Conservation (phyloP, 768 basidiomycete species). For the Lentinula guzmanii region DNA sequence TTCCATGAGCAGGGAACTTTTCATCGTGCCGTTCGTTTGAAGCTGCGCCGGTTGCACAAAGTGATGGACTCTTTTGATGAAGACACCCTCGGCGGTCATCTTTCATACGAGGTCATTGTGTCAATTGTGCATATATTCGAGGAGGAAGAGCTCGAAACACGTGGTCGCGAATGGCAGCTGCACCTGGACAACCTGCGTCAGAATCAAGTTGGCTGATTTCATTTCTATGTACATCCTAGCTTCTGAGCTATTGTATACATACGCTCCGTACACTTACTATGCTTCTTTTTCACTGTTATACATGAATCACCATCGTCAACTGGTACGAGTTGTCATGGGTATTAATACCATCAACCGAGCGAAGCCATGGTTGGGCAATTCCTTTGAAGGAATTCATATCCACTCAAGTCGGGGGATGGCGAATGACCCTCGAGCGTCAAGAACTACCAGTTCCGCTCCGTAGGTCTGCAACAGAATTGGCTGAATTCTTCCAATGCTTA, state of each 20-base stretch:
- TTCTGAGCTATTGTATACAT: too few species aligned
- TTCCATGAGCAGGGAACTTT: background rate
- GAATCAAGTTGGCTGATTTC: too few species aligned
- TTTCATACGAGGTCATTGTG: background rate
- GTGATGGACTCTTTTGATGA: background rate
- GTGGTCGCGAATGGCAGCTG: background rate
- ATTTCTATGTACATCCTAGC: too few species aligned
- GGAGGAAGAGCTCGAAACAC: background rate
- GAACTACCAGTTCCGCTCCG: conserved; percentile 6
- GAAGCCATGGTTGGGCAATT: conserved; percentile 52
- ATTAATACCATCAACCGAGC: conserved; percentile 74
- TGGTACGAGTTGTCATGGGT: conserved; percentile 72
- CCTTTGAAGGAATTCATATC: conserved; percentile 49
- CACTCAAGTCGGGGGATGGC: conserved; percentile 44
- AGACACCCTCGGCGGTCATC: background rate
- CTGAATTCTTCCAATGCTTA: conserved; percentile 45
- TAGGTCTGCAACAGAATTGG: conserved; percentile 12
- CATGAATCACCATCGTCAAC: conserved; percentile 16
- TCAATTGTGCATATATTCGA: background rate
- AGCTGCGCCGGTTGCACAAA: background rate
- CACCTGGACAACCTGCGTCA: too few species aligned
- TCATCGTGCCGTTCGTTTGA: too few species aligned
- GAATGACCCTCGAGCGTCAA: conserved; percentile 56
- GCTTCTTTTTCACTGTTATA: too few species aligned
- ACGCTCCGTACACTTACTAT: too few species aligned